Evolutionary conservation across 495 filamentous ascomycete species (phyloP).

Genomic region (Penicillium riverlandense): DNA sequence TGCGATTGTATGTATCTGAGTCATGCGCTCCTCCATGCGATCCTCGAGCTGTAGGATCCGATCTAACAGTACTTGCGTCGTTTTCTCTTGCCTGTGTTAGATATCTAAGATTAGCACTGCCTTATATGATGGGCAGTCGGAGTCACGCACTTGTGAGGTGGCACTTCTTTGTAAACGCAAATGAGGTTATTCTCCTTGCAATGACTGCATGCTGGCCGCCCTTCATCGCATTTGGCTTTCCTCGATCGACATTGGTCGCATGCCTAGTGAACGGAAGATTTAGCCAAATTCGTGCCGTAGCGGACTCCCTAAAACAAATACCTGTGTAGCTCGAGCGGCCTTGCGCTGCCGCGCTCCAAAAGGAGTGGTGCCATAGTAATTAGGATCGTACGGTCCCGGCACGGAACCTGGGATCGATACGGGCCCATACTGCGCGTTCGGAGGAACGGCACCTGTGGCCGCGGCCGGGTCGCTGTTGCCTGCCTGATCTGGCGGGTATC

Average conservation of each 20-base stretch:
- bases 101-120: constrained; percentile 1
- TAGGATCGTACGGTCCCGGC: constrained; percentile 20
- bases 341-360: constrained; percentile 29
- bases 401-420: constrained; percentile 3
- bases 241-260: constrained; percentile 55
- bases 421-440: constrained; percentile 16
- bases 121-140: not conserved
- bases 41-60: constrained; percentile 24
- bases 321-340: constrained; percentile 36
- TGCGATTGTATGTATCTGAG: constrained; percentile 8
- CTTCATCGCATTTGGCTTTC: constrained; percentile 60
- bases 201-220: constrained; percentile 50
- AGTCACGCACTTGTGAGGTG: constrained; percentile 47
- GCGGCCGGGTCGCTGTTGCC: constrained; percentile 21
- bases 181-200: constrained; percentile 49
- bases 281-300: not conserved
- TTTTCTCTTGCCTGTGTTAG: constrained; percentile 32
- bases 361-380: constrained; percentile 11
- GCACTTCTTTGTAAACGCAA: constrained; percentile 55
- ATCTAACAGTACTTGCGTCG: constrained; percentile 30
- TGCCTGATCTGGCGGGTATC: constrained; percentile 11
- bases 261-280: constrained; percentile 29
- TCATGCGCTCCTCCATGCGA: constrained; percentile 7
- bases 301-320: constrained; percentile 8
- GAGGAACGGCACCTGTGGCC: constrained; percentile 13